Base-by-base conservation (phyloP, 2,329 filamentous ascomycete species). In the Tolypocladium pustulatum region DNA sequence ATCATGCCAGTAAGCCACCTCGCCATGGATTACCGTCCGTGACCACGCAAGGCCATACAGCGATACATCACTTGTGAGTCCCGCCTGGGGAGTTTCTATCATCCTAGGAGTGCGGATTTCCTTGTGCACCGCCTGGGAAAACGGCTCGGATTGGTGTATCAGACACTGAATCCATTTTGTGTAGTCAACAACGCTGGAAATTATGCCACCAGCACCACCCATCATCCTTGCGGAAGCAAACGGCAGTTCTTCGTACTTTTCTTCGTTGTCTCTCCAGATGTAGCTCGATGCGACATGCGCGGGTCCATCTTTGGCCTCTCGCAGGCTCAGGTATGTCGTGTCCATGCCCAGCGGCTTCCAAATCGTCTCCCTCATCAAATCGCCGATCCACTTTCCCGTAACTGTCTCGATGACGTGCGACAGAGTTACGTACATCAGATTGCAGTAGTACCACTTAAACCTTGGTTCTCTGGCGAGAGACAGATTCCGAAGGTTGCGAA, bases 171-270 rank as follows among this genome's bases (percentile, higher is more conserved):
- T 62, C 81, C 81, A 85, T 63, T 74, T 76, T 2, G 73, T 65
- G 64, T 80, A 83, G 67, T 83, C 81, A 15, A 71, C 57, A 2
- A 79, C 78, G 54, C 73, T 79, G 32, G 75, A 78, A 27, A 82
- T 68, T 54, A 76, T 66, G 27, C 67, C 71, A 0, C 76, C 76
- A 0, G 76, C 74, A 13, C 75, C 76, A 61, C 71, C 72, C 27
- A 69, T 63, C 63, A 68, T 72, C 37, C 62, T 49, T 3, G 63
- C 60, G 9, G 60, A 59, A 43, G 66, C 59, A 17, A 68, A 61
- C 4, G 76, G 66, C 22, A 68, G 63, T 9, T 65, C 61, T 0
- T 64, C 60, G 20, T 72, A 65, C 5, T 61, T 38, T 0, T 61
- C 61, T 1, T 62, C 62, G 0, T 65, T 59, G 2, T 71, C 64